These are phyloP conservation scores for Leptographium procerum DNA, from an alignment of 2,329 filamentous ascomycete species.

Conservation along the genomic window DNA sequence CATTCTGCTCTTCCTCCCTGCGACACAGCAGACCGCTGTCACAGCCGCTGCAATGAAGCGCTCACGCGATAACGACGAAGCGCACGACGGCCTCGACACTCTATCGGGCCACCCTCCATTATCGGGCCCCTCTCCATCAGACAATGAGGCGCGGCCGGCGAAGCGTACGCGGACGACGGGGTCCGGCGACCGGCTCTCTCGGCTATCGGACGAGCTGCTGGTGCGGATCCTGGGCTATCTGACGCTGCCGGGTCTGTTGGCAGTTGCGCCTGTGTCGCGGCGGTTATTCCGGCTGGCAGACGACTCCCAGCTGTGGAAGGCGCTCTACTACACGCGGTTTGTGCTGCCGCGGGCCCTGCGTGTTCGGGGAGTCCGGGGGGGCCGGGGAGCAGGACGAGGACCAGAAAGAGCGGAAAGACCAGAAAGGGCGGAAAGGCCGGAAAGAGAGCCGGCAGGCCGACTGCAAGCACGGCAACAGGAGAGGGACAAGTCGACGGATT, in stretches of 20 bases:
- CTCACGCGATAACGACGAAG: background rate
- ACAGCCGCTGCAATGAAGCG: background rate
- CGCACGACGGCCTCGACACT: background rate
- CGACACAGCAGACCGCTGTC: background rate
- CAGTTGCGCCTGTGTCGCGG: slow-evolving; percentile 53
- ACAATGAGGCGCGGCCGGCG: background rate
- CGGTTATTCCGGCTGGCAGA: slow-evolving; percentile 62
- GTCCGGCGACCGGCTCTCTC: slow-evolving; percentile 51
- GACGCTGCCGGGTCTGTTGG: slow-evolving; percentile 55
- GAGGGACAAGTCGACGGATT: slow-evolving; percentile 43
- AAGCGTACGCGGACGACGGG: background rate
- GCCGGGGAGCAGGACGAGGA: slow-evolving; percentile 20
- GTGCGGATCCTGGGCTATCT: slow-evolving; percentile 73
- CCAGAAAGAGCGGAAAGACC: background rate
- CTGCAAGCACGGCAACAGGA: background rate
- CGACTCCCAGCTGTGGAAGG: slow-evolving; percentile 87
- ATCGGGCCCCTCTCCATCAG: background rate
- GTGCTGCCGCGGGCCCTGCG: slow-evolving; percentile 69
- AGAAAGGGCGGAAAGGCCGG: background rate
- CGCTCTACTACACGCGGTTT: slow-evolving; percentile 77
- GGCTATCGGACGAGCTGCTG: slow-evolving; percentile 76
- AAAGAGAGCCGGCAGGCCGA: background rate
- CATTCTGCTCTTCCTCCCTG: background rate
- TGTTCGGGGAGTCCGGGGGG: slow-evolving; percentile 50
- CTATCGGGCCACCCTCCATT: background rate